Conservation (phyloP, 345 rosid species). For the Orychophragmus violaceus region DNA sequence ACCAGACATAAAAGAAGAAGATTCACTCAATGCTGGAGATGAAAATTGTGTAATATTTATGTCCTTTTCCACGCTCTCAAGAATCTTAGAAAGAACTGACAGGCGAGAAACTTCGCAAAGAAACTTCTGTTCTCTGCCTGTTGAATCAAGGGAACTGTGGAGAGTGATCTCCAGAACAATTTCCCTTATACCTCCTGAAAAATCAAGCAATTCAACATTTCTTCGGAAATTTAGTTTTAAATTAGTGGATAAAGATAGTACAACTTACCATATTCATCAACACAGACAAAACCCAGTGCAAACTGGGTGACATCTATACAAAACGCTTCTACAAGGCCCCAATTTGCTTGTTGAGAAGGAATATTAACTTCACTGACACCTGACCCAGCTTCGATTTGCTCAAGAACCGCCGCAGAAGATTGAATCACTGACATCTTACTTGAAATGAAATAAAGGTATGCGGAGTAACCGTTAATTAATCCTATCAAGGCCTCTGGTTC, state of each 20-base stretch:
- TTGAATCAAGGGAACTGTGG: constrained; percentile 42
- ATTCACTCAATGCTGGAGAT: constrained; percentile 37
- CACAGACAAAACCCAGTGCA: constrained; percentile 53
- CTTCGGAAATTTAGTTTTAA: constrained; percentile 11
- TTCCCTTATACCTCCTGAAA: constrained; percentile 60
- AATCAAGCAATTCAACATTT: constrained; percentile 15
- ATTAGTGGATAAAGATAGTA: constrained; percentile 20
- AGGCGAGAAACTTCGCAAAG: constrained; percentile 51
- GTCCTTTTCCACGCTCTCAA: constrained; percentile 41
- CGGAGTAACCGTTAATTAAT: constrained; percentile 41
- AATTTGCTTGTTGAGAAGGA: constrained; percentile 32
- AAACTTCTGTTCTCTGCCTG: constrained; percentile 42
- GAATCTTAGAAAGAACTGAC: constrained; percentile 57
- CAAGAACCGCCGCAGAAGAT: constrained; percentile 27
- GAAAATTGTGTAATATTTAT: constrained; percentile 51
- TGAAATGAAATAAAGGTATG: constrained; percentile 32
- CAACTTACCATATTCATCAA: constrained; percentile 54
- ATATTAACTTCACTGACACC: constrained; percentile 21
- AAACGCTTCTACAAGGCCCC: constrained; percentile 39
- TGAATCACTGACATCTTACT: constrained; percentile 32
- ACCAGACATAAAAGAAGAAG: constrained; percentile 35
- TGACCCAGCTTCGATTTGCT: constrained; percentile 29
- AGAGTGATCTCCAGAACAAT: constrained; percentile 55
- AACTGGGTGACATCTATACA: constrained; percentile 45
- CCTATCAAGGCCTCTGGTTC: constrained; percentile 53